phyloP scores from a whole-genome alignment of 2,329 filamentous ascomycete genomes.

The Pseudogymnoascus sp. region DNA sequence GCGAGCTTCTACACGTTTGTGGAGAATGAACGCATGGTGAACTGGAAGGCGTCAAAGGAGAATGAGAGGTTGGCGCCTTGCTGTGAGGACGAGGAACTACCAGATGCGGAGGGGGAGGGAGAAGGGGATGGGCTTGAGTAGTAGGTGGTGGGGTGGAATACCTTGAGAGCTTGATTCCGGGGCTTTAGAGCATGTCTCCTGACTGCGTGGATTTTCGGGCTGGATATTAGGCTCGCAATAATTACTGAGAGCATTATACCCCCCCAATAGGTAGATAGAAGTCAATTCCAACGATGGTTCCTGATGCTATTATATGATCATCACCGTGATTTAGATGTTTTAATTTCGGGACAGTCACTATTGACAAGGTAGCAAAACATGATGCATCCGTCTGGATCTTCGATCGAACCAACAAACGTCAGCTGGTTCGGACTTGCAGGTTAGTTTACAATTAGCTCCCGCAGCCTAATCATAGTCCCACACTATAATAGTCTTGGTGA shows the following conservation, averaged over 20 bases:
- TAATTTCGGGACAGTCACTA: not conserved
- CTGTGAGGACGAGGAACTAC: slow-evolving; percentile 18
- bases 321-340: not conserved
- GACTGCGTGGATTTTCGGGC: not conserved
- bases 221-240: not conserved
- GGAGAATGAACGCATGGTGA: slow-evolving; percentile 60
- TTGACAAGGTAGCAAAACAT: not conserved
- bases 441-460: not conserved
- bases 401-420: no score
- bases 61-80: slow-evolving; percentile 19
- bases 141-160: not conserved
- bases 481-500: not conserved
- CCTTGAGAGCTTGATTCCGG: not conserved
- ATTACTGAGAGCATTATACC: not conserved
- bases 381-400: not conserved
- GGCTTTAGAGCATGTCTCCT: not conserved
- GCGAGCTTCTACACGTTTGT: slow-evolving; percentile 59
- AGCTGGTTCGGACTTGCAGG: not conserved
- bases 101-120: not conserved
- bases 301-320: not conserved
- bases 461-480: not conserved
- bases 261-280: not conserved
- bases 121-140: not conserved
- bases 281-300: not conserved
- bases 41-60: slow-evolving; percentile 50